These are phyloP conservation scores for Apiospora phragmitis DNA, from an alignment of 2,329 filamentous ascomycete species.

Conservation along the genomic window DNA sequence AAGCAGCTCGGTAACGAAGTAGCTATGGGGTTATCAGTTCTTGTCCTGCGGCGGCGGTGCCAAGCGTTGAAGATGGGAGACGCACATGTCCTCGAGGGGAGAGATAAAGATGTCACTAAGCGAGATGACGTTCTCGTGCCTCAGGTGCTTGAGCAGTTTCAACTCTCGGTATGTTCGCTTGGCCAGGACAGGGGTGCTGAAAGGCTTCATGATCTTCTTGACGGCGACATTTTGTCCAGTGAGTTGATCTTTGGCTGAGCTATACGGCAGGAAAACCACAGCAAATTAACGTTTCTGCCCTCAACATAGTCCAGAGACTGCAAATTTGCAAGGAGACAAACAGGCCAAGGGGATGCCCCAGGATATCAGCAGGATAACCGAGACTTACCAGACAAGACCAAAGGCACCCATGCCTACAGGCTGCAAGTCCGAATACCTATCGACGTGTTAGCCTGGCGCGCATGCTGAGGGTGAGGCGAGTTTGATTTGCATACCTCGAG, in stretches of 20 bases:
- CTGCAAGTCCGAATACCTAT: conserved; percentile 94
- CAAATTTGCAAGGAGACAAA: conserved; percentile 5
- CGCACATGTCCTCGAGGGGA: conserved; percentile 95
- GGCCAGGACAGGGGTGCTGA: conserved; percentile 96
- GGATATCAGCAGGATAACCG: background rate
- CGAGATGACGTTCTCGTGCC: conserved; percentile 98
- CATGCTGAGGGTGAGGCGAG: background rate
- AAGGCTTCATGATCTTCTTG: conserved; percentile 99
- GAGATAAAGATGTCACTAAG: conserved; percentile 99
- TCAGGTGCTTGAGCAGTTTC: conserved; percentile 94
- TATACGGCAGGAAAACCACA: conserved; percentile 37
- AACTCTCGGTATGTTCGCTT: conserved; percentile 98
- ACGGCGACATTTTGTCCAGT: conserved; percentile 95
- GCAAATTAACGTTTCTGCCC: conserved; percentile 15
- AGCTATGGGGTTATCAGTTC: conserved; percentile 52
- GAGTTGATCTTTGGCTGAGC: conserved; percentile 96
- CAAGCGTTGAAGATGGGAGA: conserved; percentile 20
- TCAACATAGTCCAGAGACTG: background rate
- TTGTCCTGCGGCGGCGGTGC: conserved; percentile 14
- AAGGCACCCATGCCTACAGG: conserved; percentile 99
- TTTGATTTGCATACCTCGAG: conserved; percentile 67
- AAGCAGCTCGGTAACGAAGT: conserved; percentile 96
- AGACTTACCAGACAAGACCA: conserved; percentile 87
- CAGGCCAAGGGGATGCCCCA: conserved; percentile 14
- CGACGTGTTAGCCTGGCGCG: conserved; percentile 16